phyloP scores from a whole-genome alignment of 2,329 filamentous ascomycete genomes.

The Leptographium lundbergii region DNA sequence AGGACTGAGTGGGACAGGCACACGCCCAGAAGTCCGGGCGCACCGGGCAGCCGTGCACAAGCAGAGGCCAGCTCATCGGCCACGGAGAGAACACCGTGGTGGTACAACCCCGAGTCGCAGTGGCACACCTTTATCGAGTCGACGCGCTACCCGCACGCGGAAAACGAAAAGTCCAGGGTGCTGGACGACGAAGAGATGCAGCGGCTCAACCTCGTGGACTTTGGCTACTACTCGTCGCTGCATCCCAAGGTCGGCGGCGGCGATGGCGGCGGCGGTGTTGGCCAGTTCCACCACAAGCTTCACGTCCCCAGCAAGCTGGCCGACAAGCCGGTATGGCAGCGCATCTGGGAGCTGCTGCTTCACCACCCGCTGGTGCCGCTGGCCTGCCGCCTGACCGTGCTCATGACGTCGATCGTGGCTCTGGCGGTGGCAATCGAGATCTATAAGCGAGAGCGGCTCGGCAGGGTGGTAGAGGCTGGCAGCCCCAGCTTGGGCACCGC shows the following conservation, averaged over 20 bases:
- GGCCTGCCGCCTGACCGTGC: constrained; percentile 67
- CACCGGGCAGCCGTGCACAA: neutral
- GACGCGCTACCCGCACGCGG: constrained; percentile 35
- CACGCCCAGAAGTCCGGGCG: neutral
- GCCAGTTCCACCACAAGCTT: constrained; percentile 1
- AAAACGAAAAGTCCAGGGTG: constrained; percentile 34
- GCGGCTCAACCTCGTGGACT: constrained; percentile 31
- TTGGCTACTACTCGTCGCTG: constrained; percentile 24
- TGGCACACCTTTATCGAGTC: constrained; percentile 44
- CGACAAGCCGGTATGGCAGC: constrained; percentile 28
- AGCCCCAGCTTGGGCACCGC: constrained; percentile 22
- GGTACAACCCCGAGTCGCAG: constrained; percentile 22
- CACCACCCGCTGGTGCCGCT: constrained; percentile 78
- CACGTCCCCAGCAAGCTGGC: constrained; percentile 1
- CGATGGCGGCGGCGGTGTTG: constrained; percentile 29
- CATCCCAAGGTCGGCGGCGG: constrained; percentile 6
- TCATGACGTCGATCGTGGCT: constrained; percentile 70
- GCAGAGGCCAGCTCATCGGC: neutral
- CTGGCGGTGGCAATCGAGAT: constrained; percentile 69
- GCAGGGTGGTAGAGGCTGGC: neutral
- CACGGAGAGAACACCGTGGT: constrained; percentile 4
- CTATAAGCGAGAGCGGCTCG: constrained; percentile 42
- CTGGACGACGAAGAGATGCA: constrained; percentile 31
- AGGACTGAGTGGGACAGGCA: neutral
- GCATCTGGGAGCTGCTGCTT: constrained; percentile 56